Conservation (phyloP, 2,329 filamentous ascomycete species). For the Simplicillium sp. region DNA sequence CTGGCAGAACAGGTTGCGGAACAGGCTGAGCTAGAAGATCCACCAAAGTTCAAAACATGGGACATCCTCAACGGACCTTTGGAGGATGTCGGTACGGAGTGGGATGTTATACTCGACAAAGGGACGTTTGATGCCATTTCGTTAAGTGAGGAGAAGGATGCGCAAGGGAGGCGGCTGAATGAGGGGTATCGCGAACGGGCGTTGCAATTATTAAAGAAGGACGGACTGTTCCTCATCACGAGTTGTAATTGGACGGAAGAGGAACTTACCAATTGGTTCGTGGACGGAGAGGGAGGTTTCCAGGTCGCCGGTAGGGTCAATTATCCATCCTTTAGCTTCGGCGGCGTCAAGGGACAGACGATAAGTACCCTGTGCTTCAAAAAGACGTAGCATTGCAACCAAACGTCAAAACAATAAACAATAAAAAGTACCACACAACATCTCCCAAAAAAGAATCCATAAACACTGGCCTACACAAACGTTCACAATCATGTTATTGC, state of each 20-base stretch:
- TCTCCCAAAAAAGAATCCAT: too few relatives aligned
- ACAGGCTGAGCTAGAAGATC: conserved; percentile 8
- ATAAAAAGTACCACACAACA: conserved; percentile 6
- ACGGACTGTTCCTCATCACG: conserved; percentile 74
- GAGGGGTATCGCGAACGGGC: conserved; percentile 68
- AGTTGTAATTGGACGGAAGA: conserved; percentile 98
- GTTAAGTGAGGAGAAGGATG: conserved; percentile 49
- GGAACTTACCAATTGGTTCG: conserved; percentile 77
- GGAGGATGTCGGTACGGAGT: conserved; percentile 31
- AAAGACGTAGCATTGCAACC: conserved; percentile 18
- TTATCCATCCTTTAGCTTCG: conserved; percentile 84
- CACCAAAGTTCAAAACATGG: conserved; percentile 42
- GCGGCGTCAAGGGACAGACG: conserved; percentile 77
- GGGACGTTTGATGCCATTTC: conserved; percentile 95
- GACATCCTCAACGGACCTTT: conserved; percentile 45
- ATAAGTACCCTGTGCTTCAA: conserved; percentile 81
- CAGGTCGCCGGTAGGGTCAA: conserved; percentile 58
- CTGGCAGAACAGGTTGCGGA: conserved; percentile 58
- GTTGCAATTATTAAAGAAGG: conserved; percentile 55
- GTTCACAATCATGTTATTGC: too few relatives aligned
- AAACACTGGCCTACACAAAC: too few relatives aligned
- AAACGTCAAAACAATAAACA: conserved; percentile 6
- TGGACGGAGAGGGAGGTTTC: conserved; percentile 31
- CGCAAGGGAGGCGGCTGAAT: conserved; percentile 50
- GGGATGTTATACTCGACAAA: conserved; percentile 93